Conservation (phyloP, 78 protist genomes). For the Dictyostelium purpureum region DNA sequence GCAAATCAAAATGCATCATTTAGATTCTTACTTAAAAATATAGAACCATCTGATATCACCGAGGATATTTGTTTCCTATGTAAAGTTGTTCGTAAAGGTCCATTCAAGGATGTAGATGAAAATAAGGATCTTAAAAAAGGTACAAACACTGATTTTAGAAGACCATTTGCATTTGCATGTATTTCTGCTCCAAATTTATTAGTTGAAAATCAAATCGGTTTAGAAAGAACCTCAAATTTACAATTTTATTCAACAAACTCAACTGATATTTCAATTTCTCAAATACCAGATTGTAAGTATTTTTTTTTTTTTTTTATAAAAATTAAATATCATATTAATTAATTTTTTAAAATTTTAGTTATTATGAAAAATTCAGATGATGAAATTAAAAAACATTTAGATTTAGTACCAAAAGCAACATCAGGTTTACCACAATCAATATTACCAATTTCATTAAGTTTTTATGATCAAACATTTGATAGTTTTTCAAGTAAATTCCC, state of each 20-base stretch:
- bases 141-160: conserved; percentile 15
- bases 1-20: background rate
- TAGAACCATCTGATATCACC: conserved; percentile 50
- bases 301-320: background rate
- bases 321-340: too few relatives aligned
- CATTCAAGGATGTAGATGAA: conserved; percentile 41
- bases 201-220: conserved; percentile 4
- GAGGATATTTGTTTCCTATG: conserved; percentile 43
- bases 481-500: conserved; percentile 1
- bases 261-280: conserved; percentile 6
- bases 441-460: conserved; percentile 13
- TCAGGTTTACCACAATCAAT: conserved; percentile 3
- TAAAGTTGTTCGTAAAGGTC: conserved; percentile 53
- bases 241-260: conserved; percentile 4
- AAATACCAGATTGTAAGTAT: conserved; percentile 38
- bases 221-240: background rate
- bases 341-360: background rate
- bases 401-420: conserved; percentile 20
- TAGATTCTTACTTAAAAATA: conserved; percentile 50
- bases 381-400: conserved; percentile 52
- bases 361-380: conserved; percentile 37
- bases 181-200: background rate
- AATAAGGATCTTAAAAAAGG: conserved; percentile 6
- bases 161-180: conserved; percentile 37
- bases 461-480: conserved; percentile 43